Evolutionary conservation across 23 red algal species (phyloP), one percentile per base, ranked within the genome.

Genomic region (Agarophyton chilense): DNA sequence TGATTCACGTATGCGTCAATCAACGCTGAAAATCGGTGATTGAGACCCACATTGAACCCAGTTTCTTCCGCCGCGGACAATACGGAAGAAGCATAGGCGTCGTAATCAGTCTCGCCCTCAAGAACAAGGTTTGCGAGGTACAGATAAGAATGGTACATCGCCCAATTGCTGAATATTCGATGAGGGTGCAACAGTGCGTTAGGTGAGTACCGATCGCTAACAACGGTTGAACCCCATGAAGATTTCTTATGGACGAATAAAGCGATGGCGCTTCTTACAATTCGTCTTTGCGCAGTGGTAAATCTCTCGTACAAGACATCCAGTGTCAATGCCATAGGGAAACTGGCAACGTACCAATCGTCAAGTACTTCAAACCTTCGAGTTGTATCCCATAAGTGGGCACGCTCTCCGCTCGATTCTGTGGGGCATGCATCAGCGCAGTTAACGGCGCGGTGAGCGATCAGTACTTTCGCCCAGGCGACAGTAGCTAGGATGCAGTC

Each of bases 101-200:
- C 77, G 39, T 68, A 82, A 19, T 67, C 88, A 33, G 74, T 70
- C 55, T 91, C 77, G 17, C 67, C 64, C 39, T 91, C 88, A 29
- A 91, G 55, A n/a, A 75, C 76, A 29, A 81, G 62, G 61, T 81
- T 82, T 34, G 67, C 67, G n/a, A 91, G 60, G 39, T 82, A 91
- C 2, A 91, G 75, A 43, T 91, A 55, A 14, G 64, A 61, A 35
- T 91, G 70, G 43, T 91, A 91, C 39, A 55, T 75, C 0, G 88
- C 88, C 88, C 88, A 91, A 52, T 91, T 91, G 31, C 44, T 61
- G 60, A 91, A 91, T 72, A 82, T 82, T 6, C 88, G 74, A 89
- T 89, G 85, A 51, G 85, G 85, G 22, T 78, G 34, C 9, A 78
- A 14, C 9, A 21, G 3, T 12, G 73, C 85, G 24, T 89, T 89